phyloP scores from a whole-genome alignment of 257 asterid genomes.

The Penstemon newberryi region DNA sequence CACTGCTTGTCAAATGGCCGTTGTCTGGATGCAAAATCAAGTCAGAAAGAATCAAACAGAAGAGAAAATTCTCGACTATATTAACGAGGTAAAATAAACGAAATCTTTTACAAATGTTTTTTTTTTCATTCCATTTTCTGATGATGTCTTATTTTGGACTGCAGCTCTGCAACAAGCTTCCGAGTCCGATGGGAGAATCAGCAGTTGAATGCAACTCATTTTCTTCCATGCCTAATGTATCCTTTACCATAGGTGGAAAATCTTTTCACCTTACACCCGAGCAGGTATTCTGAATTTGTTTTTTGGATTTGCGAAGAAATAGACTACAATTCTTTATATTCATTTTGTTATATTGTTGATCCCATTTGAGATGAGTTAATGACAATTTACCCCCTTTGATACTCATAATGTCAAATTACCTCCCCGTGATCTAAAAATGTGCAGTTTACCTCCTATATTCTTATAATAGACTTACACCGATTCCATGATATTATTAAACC shows the following conservation, averaged over 20 bases:
- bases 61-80: conserved; percentile 66
- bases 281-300: conserved; percentile 39
- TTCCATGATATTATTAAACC: too few species aligned
- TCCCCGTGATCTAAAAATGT: too few species aligned
- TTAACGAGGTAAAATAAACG: conserved; percentile 68
- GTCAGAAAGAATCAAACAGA: conserved; percentile 56
- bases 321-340: too few species aligned
- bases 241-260: conserved; percentile 67
- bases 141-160: conserved; percentile 27
- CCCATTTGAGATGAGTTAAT: too few species aligned
- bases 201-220: conserved; percentile 63
- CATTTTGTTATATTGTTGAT: too few species aligned
- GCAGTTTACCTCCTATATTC: too few species aligned
- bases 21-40: conserved; percentile 84
- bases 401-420: too few species aligned
- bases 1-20: conserved; percentile 81
- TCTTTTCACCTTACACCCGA: conserved; percentile 63
- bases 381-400: too few species aligned
- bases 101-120: not conserved
- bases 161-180: conserved; percentile 81
- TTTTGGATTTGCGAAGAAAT: too few species aligned
- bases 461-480: too few species aligned
- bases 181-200: conserved; percentile 91
- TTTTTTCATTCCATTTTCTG: not conserved
- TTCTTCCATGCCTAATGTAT: conserved; percentile 65